Evolutionary conservation across 1,284 basidiomycete genomes (phyloP).

Genomic region (Leccinum griseonigrum): DNA sequence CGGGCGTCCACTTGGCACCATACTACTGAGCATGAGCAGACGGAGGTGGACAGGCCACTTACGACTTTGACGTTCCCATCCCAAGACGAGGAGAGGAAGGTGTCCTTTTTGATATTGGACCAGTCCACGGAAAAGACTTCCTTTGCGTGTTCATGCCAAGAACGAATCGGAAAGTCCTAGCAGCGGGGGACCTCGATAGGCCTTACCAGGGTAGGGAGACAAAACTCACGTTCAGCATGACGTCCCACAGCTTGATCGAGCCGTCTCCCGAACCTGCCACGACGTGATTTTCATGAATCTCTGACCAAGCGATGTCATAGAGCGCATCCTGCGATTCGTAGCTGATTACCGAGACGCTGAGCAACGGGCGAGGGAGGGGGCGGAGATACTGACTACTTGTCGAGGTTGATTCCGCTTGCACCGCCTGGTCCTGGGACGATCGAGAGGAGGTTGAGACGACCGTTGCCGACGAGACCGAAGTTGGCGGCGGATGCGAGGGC

Average conservation of each 20-base stretch:
- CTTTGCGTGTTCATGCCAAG: constrained; percentile 91
- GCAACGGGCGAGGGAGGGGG: constrained; percentile 16
- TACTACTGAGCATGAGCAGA: not conserved
- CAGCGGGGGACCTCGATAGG: constrained; percentile 27
- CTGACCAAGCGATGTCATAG: constrained; percentile 92
- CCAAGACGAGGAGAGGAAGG: constrained; percentile 90
- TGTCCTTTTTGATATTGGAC: constrained; percentile 92
- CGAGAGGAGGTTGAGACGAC: constrained; percentile 73
- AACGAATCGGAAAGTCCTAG: constrained; percentile 85
- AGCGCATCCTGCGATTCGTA: constrained; percentile 94
- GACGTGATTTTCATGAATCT: constrained; percentile 93
- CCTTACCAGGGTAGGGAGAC: constrained; percentile 3
- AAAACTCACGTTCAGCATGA: constrained; percentile 74
- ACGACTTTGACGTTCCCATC: constrained; percentile 90
- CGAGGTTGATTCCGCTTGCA: constrained; percentile 46
- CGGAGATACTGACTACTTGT: constrained; percentile 59
- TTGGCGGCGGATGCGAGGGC: constrained; percentile 92
- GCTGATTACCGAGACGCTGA: constrained; percentile 41
- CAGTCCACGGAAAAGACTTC: constrained; percentile 97
- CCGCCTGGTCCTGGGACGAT: constrained; percentile 47
- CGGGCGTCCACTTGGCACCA: constrained; percentile 77
- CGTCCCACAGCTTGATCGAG: constrained; percentile 89
- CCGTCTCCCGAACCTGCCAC: constrained; percentile 90
- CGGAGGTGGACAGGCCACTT: constrained; percentile 30
- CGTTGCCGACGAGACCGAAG: constrained; percentile 95